Evolutionary conservation across 441 rosid species (phyloP).

Genomic region (Omphalea diandra): DNA sequence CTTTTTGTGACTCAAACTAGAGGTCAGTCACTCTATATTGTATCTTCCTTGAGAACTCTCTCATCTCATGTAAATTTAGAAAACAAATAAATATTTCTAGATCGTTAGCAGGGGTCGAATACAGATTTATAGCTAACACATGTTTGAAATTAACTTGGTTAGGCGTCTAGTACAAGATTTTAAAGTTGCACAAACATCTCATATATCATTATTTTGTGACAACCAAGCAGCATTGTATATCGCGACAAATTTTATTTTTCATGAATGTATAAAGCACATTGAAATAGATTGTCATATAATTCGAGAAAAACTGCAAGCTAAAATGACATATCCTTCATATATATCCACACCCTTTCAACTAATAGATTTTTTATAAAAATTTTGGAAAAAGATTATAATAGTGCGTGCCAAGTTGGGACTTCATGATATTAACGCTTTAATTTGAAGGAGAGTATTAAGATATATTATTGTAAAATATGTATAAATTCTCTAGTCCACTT

Average conservation of each 20-base stretch:
- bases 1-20: background rate
- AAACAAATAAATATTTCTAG: no score
- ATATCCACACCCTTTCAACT: background rate
- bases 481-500: no score
- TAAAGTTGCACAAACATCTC: background rate
- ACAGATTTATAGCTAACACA: background rate
- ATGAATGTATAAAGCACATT: background rate
- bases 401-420: no score
- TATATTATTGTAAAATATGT: no score
- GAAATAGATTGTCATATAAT: background rate
- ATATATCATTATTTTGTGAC: background rate
- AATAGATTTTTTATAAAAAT: no score
- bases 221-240: background rate
- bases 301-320: background rate
- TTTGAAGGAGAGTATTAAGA: no score
- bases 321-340: background rate
- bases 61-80: background rate
- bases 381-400: background rate
- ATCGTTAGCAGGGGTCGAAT: background rate
- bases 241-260: background rate
- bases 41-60: background rate
- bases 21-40: background rate
- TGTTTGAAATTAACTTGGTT: background rate
- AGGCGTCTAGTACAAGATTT: background rate
- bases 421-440: no score